A percentile compares a stretch with the other conserved stretches of the same genome.
Conservation (phyloP, 495 filamentous ascomycete species). For the Daldinia concentrica region DNA sequence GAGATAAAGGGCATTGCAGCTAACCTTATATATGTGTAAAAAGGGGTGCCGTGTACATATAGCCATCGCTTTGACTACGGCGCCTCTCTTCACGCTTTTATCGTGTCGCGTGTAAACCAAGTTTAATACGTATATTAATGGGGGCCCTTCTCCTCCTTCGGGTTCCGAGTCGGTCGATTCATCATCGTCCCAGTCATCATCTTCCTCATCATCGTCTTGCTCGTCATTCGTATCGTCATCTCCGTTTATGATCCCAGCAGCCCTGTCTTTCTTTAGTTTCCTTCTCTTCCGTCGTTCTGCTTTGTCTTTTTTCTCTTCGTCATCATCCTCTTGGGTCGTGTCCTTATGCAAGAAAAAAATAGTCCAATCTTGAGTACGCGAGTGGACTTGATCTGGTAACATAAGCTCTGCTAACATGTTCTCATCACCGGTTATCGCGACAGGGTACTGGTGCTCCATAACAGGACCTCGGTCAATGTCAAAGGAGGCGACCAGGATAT, state of each 20-base stretch:
- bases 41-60: conserved; percentile 99
- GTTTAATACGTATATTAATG: conserved; percentile 97
- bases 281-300: conserved; percentile 60
- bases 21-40: conserved; percentile 96
- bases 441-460: conserved; percentile 98
- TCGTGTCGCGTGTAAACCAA: conserved; percentile 98
- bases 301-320: conserved; percentile 62
- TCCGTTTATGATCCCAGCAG: conserved; percentile 63
- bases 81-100: conserved; percentile 88
- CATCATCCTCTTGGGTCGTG: conserved; percentile 79
- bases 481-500: conserved; percentile 98
- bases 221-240: conserved; percentile 57
- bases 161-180: conserved; percentile 66
- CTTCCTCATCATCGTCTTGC: conserved; percentile 55
- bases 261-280: conserved; percentile 56
- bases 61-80: conserved; percentile 98
- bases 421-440: conserved; percentile 95
- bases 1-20: conserved; percentile 22
- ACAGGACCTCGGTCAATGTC: conserved; percentile 94
- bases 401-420: conserved; percentile 98
- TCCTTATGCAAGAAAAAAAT: conserved; percentile 99
- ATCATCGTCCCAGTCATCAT: conserved; percentile 67
- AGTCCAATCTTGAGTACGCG: conserved; percentile 96
- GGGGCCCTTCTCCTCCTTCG: conserved; percentile 77
- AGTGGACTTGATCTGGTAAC: conserved; percentile 96